phyloP scores from a whole-genome alignment of 208 protist species.

The Acanthamoeba triangularis region DNA sequence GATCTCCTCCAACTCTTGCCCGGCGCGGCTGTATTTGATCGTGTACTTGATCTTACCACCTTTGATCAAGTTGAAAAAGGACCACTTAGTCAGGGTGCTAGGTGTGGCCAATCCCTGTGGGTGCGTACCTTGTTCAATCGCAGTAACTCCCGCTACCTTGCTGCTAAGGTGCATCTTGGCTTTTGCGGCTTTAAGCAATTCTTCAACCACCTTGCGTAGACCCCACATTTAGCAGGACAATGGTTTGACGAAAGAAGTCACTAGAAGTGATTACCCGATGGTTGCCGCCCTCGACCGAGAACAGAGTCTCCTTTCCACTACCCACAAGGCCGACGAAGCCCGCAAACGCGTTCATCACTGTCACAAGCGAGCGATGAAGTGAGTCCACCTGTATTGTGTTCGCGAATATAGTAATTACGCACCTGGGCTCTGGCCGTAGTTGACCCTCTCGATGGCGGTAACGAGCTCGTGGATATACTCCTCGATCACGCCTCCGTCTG shows the following conservation, averaged over 20 bases:
- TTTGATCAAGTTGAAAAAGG: neutral
- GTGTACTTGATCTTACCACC: neutral
- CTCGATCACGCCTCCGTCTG: neutral
- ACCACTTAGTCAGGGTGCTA: neutral
- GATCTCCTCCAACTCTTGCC: neutral
- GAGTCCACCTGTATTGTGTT: neutral
- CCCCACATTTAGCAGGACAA: neutral
- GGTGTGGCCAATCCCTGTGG: neutral
- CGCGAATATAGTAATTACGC: neutral
- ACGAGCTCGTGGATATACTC: conserved; percentile 55
- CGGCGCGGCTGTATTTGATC: neutral
- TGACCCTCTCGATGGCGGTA: conserved; percentile 19
- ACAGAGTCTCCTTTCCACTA: conserved; percentile 21
- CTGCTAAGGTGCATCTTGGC: neutral
- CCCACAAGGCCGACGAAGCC: conserved; percentile 17
- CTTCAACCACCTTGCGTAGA: neutral
- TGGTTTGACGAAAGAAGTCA: neutral
- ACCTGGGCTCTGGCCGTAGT: conserved; percentile 64
- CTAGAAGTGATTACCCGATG: neutral
- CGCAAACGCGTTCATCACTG: conserved; percentile 17
- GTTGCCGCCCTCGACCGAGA: conserved; percentile 22
- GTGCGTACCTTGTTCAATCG: neutral
- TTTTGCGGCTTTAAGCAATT: neutral
- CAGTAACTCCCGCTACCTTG: neutral
- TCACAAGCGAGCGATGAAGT: neutral